phyloP scores from a whole-genome alignment of 306 rosid species.

The Dryas drummondii region DNA sequence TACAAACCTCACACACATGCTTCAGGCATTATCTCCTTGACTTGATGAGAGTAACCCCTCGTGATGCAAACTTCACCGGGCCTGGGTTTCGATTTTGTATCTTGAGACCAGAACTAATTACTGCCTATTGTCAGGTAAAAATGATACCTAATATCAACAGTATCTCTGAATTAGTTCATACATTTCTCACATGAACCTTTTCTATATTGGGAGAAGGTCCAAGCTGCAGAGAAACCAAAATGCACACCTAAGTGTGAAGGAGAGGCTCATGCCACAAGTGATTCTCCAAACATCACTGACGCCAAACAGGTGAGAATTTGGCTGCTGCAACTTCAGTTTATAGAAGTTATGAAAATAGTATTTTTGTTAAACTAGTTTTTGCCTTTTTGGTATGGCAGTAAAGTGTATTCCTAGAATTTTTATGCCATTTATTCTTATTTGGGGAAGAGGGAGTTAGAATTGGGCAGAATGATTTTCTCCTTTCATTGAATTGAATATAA shows the following conservation, averaged over 20 bases:
- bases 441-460: no score
- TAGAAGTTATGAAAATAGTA: slow-evolving; percentile 16
- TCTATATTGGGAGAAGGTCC: slow-evolving; percentile 49
- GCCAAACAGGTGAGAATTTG: slow-evolving; percentile 42
- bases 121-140: slow-evolving; percentile 78
- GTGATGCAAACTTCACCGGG: slow-evolving; percentile 90
- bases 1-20: not conserved
- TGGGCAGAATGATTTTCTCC: no score
- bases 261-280: slow-evolving; percentile 29
- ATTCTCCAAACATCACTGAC: slow-evolving; percentile 42
- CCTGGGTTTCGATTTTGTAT: slow-evolving; percentile 87
- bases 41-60: slow-evolving; percentile 97
- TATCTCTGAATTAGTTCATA: slow-evolving; percentile 8
- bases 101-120: slow-evolving; percentile 83
- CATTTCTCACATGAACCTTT: slow-evolving; percentile 26
- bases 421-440: not conserved
- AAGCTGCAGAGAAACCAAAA: slow-evolving; percentile 54
- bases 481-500: no score
- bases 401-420: not conserved
- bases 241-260: slow-evolving; percentile 45
- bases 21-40: slow-evolving; percentile 96
- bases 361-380: not conserved
- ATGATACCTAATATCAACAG: slow-evolving; percentile 5
- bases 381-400: not conserved
- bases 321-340: slow-evolving; percentile 14